Percentiles rank a stretch among this genome's conserved stretches.
Conservation (phyloP, 768 basidiomycete species). For the Obba rivulosa region DNA sequence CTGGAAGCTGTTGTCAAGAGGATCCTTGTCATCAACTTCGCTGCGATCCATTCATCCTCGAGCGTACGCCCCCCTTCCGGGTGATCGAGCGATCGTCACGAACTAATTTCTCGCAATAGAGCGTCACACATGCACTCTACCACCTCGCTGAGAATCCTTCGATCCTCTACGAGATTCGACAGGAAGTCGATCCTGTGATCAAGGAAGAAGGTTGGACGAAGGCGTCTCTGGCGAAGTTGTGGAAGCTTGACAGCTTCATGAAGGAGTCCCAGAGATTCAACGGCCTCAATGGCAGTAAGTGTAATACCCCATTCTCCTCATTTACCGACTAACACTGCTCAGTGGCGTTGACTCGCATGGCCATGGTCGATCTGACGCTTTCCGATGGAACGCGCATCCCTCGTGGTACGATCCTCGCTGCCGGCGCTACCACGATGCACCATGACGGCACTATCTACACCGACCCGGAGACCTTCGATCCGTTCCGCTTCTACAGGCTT, state of each 20-base stretch:
- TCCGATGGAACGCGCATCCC: slow-evolving; percentile 19
- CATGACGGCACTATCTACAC: slow-evolving; percentile 20
- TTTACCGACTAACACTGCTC: neutral
- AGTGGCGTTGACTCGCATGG: slow-evolving; percentile 6
- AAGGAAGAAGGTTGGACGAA: slow-evolving; percentile 27
- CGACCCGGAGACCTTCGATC: slow-evolving; percentile 17
- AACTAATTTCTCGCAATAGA: slow-evolving; percentile 7
- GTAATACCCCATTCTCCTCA: neutral
- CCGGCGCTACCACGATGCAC: slow-evolving; percentile 12
- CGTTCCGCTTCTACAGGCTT: slow-evolving; percentile 17
- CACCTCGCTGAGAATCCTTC: slow-evolving; percentile 24
- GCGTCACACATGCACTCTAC: slow-evolving; percentile 22
- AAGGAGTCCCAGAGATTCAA: slow-evolving; percentile 21
- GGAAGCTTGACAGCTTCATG: slow-evolving; percentile 29
- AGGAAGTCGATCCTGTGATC: slow-evolving; percentile 25
- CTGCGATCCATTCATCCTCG: slow-evolving; percentile 24
- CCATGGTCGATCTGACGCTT: slow-evolving; percentile 11
- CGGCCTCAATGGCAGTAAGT: slow-evolving; percentile 10
- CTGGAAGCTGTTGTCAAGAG: slow-evolving; percentile 24
- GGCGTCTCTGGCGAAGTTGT: slow-evolving; percentile 21
- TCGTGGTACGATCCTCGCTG: slow-evolving; percentile 12
- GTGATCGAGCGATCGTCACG: neutral
- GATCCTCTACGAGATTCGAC: slow-evolving; percentile 22
- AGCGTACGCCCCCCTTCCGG: slow-evolving; percentile 12
- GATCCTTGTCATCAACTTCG: slow-evolving; percentile 24